Conservation (phyloP, 1,139 yeast species). For the Candida freyschussii region DNA sequence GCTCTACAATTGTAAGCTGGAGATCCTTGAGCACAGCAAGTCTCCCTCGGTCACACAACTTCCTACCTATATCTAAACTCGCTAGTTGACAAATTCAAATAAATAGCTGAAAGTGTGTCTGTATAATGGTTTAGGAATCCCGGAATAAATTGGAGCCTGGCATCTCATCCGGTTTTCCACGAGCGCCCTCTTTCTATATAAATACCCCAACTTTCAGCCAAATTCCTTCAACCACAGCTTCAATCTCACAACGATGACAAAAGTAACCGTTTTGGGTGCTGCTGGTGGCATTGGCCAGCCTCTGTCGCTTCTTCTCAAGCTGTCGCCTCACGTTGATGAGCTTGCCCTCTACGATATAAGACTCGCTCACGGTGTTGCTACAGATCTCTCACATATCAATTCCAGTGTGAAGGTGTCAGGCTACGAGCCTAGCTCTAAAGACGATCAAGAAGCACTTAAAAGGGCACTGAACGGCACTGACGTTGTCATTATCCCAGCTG, state of each 20-base stretch:
- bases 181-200: no score
- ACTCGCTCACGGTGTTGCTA: slow-evolving; percentile 67
- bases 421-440: slow-evolving; percentile 46
- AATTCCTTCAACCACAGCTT: no score
- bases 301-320: slow-evolving; percentile 57
- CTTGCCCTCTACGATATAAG: slow-evolving; percentile 63
- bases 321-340: slow-evolving; percentile 48
- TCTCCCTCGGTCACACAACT: no score
- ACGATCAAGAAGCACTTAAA: slow-evolving; percentile 43
- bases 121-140: no score
- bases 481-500: slow-evolving; percentile 74
- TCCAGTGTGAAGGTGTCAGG: slow-evolving; percentile 54
- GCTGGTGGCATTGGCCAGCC: slow-evolving; percentile 85
- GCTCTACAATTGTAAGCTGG: no score
- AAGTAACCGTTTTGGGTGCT: slow-evolving; percentile 73
- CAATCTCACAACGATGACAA: slow-evolving; percentile 41
- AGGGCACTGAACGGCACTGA: slow-evolving; percentile 52
- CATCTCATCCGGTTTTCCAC: no score
- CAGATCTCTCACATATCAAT: slow-evolving; percentile 68
- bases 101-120: no score
- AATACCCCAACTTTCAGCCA: no score
- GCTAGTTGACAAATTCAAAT: no score
- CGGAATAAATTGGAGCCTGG: no score
- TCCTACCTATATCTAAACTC: no score
- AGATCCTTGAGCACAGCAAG: no score